Percentiles rank a stretch among this genome's conserved stretches.
Conservation (phyloP, 768 basidiomycete species). For the Suillus plorans region DNA sequence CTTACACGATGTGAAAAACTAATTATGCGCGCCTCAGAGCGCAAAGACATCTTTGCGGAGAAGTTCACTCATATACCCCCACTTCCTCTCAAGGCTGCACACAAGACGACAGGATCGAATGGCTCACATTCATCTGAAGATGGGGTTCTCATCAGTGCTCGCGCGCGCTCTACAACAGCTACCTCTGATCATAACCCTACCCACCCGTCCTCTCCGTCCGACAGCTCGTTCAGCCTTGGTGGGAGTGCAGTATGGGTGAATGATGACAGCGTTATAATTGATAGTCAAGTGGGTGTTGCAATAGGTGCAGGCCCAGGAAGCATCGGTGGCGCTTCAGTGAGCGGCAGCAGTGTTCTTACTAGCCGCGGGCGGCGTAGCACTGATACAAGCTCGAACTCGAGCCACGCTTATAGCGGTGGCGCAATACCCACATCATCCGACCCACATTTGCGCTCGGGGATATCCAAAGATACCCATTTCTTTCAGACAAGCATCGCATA, state of each 20-base stretch:
- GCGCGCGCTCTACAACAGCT: slow-evolving; percentile 37
- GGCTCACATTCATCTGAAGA: slow-evolving; percentile 74
- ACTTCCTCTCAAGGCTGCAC: slow-evolving; percentile 36
- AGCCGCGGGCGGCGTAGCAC: slow-evolving; percentile 62
- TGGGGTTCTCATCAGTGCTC: slow-evolving; percentile 50
- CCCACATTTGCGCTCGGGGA: slow-evolving; percentile 44
- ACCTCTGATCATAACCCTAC: slow-evolving; percentile 29
- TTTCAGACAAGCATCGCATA: slow-evolving; percentile 85
- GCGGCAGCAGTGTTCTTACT: slow-evolving; percentile 42
- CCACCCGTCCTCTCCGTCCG: slow-evolving; percentile 58
- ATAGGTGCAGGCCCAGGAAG: slow-evolving; percentile 49
- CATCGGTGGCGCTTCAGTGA: slow-evolving; percentile 25
- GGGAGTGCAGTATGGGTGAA: slow-evolving; percentile 86
- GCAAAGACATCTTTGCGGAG: slow-evolving; percentile 90
- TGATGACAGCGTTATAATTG: slow-evolving; percentile 61
- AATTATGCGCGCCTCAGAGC: slow-evolving; percentile 85
- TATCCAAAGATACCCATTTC: slow-evolving; percentile 89
- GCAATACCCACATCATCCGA: slow-evolving; percentile 47
- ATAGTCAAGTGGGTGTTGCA: slow-evolving; percentile 37
- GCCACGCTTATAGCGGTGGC: slow-evolving; percentile 41
- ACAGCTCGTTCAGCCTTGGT: slow-evolving; percentile 73
- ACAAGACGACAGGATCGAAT: slow-evolving; percentile 48
- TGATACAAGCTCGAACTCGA: slow-evolving; percentile 74
- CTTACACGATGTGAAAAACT: slow-evolving; percentile 83
- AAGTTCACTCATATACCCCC: slow-evolving; percentile 47